Evolutionary conservation across 2,329 filamentous ascomycete genomes (phyloP), one percentile per base, ranked within the genome.

Genomic region (Penicillium sp.): DNA sequence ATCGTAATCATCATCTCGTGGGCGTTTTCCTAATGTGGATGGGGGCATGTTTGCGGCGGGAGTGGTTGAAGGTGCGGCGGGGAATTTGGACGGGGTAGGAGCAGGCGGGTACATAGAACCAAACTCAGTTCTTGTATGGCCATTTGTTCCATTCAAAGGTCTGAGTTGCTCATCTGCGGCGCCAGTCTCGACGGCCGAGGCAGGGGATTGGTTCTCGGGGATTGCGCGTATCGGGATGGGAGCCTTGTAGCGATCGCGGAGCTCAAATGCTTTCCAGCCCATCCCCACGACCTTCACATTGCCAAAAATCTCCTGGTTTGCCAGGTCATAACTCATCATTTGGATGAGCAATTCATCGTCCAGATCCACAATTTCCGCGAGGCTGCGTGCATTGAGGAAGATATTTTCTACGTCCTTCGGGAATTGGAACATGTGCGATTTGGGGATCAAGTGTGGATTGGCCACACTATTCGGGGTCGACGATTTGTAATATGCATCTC

Each of bases 201-300:
- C 54, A 22, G 67, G 70, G 26, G 67, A 67, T 56, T 67, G 65
- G 2, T 58, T 56, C 22, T 65, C 56, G 13, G 64, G 54, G 19
- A 63, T 62, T 3, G 40, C 59, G 13, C 37, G 56, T 24, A 50
- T 30, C 6, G 61, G 60, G 2, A 65, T 38, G 0, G 77, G 71
- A 5, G 72, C 61, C 8, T 76, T 75, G 60, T 78, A 80, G 45
- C 75, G 76, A 28, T 75, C 74, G 1, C 72, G 73, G 2, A 80
- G 59, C 57, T 78, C 70, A 64, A 76, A 80, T 0, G 71, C 75
- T 53, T 79, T 80, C 68, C 74, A 76, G 50, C 78, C 78, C 49
- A 80, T 60, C 4, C 77, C 76, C 45, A 80, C 24, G 17, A 80
- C 53, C 53, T 76, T 75, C 17, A 80, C 57, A 8, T 68, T 72